Base-by-base conservation (phyloP, 108 stramenopile genomes). In the Cyclotella baltica region DNA sequence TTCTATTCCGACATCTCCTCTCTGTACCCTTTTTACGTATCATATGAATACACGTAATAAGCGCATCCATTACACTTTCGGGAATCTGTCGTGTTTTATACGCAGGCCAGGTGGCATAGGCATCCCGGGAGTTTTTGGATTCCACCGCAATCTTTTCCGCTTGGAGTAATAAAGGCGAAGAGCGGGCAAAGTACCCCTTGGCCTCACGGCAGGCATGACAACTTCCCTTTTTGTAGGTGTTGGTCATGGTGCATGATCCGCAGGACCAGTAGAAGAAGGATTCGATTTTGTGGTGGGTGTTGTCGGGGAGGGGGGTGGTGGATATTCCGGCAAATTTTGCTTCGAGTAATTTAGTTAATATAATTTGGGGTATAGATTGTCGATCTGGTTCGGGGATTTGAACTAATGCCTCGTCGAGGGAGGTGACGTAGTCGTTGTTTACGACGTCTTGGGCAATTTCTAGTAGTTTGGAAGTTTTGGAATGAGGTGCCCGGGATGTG, bases 201-300 rank as follows among this genome's bases (percentile, higher is more conserved):
- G 53, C 40, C 40, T 83, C 50, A 31, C 35, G 27, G 48, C 83
- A 83, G 16, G 67, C 67, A 22, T 30, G 34, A 51, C 83, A 83
- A 23, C 15, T 75, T 22, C 48, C 46, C 27, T 33, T 55, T 47
- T 62, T 69, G 57, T 58, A 83, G 3, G 73, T 74, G 67, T 83
- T 83, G 28, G 69, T 48, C 72, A 75, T 69, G 19, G 77, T 79
- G 65, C 83, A 83, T 28, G 31, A 69, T 28, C 73, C 73, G 27
- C 83, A 83, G 47, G 43, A 55, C 83, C 83, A 83, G 25, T 68
- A 83, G 51, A 83, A 83, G 53, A 75, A 81, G 38, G 52, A 31
- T 28, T 81, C 76, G 29, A 81, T 16, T 16, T 64, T 43, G 23
- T 33, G 33, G 13, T 47, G 62, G 13, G 80, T 74, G 19, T 27